These are phyloP conservation scores for Arthrinium phaeospermum DNA, from an alignment of 2,329 filamentous ascomycete species.

Conservation along the genomic window DNA sequence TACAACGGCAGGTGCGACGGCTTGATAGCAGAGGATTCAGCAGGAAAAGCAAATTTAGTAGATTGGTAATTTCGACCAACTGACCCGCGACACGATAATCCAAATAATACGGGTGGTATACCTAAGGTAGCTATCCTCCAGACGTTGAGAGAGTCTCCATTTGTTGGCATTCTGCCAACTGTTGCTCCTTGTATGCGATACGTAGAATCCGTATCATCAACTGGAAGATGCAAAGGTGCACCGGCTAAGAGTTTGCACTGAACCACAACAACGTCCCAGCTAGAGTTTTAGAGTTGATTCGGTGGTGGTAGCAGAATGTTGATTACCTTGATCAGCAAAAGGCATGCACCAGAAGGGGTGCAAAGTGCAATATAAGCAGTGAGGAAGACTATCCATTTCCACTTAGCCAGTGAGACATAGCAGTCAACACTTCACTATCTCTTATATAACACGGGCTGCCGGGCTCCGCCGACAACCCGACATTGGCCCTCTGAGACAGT, in stretches of 20 bases:
- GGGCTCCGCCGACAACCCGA: background rate
- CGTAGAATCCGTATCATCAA: background rate
- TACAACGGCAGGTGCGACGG: background rate
- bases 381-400: background rate
- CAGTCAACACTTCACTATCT: background rate
- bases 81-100: background rate
- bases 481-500: background rate
- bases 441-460: background rate
- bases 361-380: background rate
- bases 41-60: background rate
- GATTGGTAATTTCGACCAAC: background rate
- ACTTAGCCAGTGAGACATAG: background rate
- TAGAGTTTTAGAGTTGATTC: background rate
- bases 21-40: background rate
- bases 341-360: background rate
- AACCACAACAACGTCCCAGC: background rate
- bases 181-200: background rate
- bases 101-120: background rate
- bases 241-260: background rate
- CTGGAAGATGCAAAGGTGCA: background rate
- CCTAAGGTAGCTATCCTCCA: background rate
- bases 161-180: background rate
- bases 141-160: background rate
- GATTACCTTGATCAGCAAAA: background rate
- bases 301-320: background rate